These are phyloP conservation scores for Colletotrichum abscissum DNA, from an alignment of 2,329 filamentous ascomycete genomes.

Conservation along the genomic window DNA sequence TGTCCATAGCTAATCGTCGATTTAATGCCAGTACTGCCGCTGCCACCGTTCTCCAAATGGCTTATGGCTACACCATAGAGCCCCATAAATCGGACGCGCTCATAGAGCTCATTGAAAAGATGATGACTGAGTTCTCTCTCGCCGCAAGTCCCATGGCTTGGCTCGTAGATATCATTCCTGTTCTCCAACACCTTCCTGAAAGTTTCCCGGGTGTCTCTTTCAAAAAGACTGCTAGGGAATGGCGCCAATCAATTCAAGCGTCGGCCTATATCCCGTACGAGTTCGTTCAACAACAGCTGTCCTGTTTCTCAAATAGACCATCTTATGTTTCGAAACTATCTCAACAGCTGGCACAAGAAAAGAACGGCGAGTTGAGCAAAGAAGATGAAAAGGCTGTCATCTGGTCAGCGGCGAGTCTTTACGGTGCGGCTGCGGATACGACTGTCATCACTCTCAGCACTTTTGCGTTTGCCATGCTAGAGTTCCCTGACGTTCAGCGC, in stretches of 20 bases:
- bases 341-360: constrained; percentile 24
- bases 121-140: constrained; percentile 43
- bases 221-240: constrained; percentile 42
- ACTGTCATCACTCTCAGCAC: constrained; percentile 39
- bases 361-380: constrained; percentile 12
- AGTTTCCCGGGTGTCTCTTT: constrained; percentile 45
- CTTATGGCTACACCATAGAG: constrained; percentile 42
- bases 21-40: constrained; percentile 1
- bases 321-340: constrained; percentile 45
- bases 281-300: constrained; percentile 45
- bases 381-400: constrained; percentile 41
- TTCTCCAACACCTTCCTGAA: constrained; percentile 43
- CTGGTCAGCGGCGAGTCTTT: constrained; percentile 41
- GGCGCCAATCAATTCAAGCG: constrained; percentile 37
- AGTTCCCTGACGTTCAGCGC: constrained; percentile 39
- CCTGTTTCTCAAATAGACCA: constrained; percentile 18
- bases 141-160: constrained; percentile 45
- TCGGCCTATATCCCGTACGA: constrained; percentile 42
- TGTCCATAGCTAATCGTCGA: background rate
- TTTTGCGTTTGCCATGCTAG: constrained; percentile 40
- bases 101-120: constrained; percentile 42
- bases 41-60: constrained; percentile 22
- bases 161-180: constrained; percentile 47
- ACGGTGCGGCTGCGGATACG: constrained; percentile 45
- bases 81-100: constrained; percentile 43